Evolutionary conservation across 2,329 filamentous ascomycete species (phyloP).

Genomic region (Dissoconium aciculare): DNA sequence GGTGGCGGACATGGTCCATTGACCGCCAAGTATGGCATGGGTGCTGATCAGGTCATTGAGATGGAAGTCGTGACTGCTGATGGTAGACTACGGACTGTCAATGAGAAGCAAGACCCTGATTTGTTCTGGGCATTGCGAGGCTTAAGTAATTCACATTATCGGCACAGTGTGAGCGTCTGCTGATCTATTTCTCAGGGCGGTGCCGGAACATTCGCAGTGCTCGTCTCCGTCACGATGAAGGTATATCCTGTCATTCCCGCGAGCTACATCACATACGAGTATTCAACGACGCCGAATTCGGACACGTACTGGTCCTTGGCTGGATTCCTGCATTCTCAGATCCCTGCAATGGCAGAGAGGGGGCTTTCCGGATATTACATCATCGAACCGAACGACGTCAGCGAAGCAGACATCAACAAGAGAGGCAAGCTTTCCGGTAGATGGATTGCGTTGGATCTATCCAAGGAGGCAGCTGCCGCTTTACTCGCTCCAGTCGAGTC

Average conservation of each 20-base stretch:
- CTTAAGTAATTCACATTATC: constrained; percentile 2
- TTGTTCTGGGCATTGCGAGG: constrained; percentile 13
- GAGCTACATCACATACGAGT: neutral
- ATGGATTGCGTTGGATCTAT: constrained; percentile 2
- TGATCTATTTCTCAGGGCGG: constrained; percentile 6
- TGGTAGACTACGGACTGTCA: constrained; percentile 7
- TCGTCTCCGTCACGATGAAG: constrained; percentile 6
- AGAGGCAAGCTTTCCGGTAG: constrained; percentile 2
- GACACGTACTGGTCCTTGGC: constrained; percentile 7
- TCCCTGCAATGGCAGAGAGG: constrained; percentile 4
- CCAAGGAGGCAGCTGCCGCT: neutral
- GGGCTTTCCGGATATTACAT: constrained; percentile 8
- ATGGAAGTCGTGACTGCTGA: constrained; percentile 10
- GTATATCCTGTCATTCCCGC: constrained; percentile 1
- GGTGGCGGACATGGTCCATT: constrained; percentile 11
- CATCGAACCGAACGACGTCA: neutral
- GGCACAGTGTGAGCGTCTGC: too few species aligned
- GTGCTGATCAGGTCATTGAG: constrained; percentile 10
- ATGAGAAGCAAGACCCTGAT: constrained; percentile 8
- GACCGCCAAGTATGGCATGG: constrained; percentile 7
- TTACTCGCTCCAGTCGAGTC: constrained; percentile 3
- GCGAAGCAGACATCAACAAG: neutral
- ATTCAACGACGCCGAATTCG: constrained; percentile 5
- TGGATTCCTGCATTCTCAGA: constrained; percentile 4
- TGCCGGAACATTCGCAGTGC: constrained; percentile 5